Conservation (phyloP, 1,284 basidiomycete genomes). For the Malassezia yamatoensis region DNA sequence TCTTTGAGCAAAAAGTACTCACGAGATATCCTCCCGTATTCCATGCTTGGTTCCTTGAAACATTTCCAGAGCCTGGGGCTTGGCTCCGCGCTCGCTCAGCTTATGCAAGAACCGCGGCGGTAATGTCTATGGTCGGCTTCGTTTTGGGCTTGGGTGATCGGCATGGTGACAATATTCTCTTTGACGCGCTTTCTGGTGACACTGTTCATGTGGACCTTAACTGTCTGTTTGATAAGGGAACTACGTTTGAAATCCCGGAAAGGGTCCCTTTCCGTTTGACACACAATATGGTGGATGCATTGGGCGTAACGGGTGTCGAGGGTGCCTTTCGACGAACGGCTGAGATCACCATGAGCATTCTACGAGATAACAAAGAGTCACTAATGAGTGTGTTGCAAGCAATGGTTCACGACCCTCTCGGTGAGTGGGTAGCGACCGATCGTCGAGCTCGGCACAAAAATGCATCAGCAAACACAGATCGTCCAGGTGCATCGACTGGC, state of each 20-base stretch:
- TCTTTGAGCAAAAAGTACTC: conserved; percentile 61
- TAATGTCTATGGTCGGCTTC: conserved; percentile 98
- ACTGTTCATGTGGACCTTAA: conserved; percentile 97
- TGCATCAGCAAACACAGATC: neutral
- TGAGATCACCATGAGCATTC: conserved; percentile 77
- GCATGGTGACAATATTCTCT: conserved; percentile 91
- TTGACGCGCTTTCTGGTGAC: conserved; percentile 80
- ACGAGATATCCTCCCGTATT: conserved; percentile 64
- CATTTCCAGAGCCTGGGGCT: conserved; percentile 88
- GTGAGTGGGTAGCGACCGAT: conserved; percentile 73
- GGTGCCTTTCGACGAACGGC: conserved; percentile 85
- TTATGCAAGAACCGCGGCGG: conserved; percentile 81
- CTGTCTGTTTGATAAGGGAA: conserved; percentile 89
- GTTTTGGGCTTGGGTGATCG: conserved; percentile 95
- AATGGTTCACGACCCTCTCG: conserved; percentile 92
- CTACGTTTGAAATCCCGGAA: conserved; percentile 79
- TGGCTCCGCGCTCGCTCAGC: conserved; percentile 81
- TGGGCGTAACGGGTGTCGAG: conserved; percentile 89
- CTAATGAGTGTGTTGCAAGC: conserved; percentile 94
- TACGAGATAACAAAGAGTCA: conserved; percentile 83
- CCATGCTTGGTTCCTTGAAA: conserved; percentile 93
- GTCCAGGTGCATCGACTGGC: conserved; percentile 16
- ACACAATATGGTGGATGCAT: conserved; percentile 81
- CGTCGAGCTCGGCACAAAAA: conserved; percentile 37
- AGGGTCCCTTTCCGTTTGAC: conserved; percentile 90